Conservation (phyloP, 805 yeast species). For the Kluyveromyces lactis region DNA sequence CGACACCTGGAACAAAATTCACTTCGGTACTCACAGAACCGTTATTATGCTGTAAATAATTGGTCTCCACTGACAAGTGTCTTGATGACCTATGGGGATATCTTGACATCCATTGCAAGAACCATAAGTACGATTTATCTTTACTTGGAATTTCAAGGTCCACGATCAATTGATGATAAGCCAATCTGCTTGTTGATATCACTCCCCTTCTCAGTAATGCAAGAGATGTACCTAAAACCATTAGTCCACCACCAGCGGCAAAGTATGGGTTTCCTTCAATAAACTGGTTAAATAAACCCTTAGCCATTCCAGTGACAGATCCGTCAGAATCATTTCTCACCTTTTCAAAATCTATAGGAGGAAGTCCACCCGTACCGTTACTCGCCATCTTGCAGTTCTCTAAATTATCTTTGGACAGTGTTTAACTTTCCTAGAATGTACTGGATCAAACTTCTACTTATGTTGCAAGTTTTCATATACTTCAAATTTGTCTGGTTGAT, state of each 20-base stretch:
- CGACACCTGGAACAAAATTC: conserved; percentile 94
- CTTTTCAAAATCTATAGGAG: conserved; percentile 8
- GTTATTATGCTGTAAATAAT: conserved; percentile 79
- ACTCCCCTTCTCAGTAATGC: conserved; percentile 70
- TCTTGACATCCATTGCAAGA: conserved; percentile 90
- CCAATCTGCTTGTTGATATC: conserved; percentile 51
- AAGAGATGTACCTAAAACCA: conserved; percentile 86
- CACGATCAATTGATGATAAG: conserved; percentile 77
- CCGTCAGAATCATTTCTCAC: conserved; percentile 12
- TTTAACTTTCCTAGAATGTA: too few species aligned
- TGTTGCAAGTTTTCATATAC: too few species aligned
- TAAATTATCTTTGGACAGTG: too few species aligned
- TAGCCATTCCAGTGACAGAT: conserved; percentile 25
- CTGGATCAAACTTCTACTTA: too few species aligned
- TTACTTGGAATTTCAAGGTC: conserved; percentile 90
- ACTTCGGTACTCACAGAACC: conserved; percentile 85
- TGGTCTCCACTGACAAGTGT: conserved; percentile 86
- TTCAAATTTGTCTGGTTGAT: too few species aligned
- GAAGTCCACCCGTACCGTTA: background rate
- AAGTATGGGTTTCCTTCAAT: conserved; percentile 81
- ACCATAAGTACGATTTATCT: conserved; percentile 92
- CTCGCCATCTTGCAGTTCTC: background rate
- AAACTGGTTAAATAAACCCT: conserved; percentile 40
- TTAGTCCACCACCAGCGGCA: conserved; percentile 97
- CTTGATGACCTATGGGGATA: conserved; percentile 68